A percentile compares a stretch with the other conserved stretches of the same genome.
Evolutionary conservation across 805 yeast genomes (phyloP).

Genomic region (Blastobotrys attinorum): DNA sequence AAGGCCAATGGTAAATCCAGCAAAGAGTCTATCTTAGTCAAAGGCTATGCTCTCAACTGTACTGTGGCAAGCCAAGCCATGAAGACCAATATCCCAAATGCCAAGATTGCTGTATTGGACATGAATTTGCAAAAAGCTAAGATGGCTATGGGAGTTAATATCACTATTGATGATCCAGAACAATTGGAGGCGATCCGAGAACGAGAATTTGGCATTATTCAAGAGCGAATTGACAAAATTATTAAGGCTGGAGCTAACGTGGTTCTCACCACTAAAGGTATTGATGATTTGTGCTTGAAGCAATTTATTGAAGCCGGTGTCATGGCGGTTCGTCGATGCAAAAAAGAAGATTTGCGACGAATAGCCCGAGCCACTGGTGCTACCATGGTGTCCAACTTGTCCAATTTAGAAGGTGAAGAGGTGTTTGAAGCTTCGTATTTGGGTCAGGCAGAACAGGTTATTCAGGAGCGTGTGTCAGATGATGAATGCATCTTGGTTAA

Average conservation of each 20-base stretch:
- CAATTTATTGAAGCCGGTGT: slow-evolving; percentile 86
- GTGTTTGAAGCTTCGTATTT: slow-evolving; percentile 76
- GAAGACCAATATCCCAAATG: slow-evolving; percentile 60
- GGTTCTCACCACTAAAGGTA: slow-evolving; percentile 87
- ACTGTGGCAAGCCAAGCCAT: slow-evolving; percentile 97
- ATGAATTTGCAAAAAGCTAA: slow-evolving; percentile 91
- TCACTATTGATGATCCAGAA: slow-evolving; percentile 95
- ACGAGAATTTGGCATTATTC: slow-evolving; percentile 77
- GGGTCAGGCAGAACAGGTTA: slow-evolving; percentile 86
- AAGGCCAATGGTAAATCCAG: slow-evolving; percentile 97
- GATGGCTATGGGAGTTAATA: slow-evolving; percentile 98
- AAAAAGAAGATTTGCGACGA: slow-evolving; percentile 91
- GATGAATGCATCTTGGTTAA: slow-evolving; percentile 92
- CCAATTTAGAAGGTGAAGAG: slow-evolving; percentile 94
- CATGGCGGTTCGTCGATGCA: slow-evolving; percentile 95
- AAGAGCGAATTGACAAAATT: slow-evolving; percentile 76
- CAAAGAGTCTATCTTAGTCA: slow-evolving; percentile 72
- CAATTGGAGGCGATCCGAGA: slow-evolving; percentile 88
- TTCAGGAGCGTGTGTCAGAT: slow-evolving; percentile 84
- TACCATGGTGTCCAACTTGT: slow-evolving; percentile 73
- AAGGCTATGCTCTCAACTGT: slow-evolving; percentile 95
- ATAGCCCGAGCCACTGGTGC: slow-evolving; percentile 99
- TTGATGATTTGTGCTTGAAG: slow-evolving; percentile 85
- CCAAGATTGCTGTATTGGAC: slow-evolving; percentile 83
- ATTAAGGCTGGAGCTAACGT: slow-evolving; percentile 88